Base-by-base conservation (phyloP, 2,329 filamentous ascomycete species). In the Mariannaea elegans region DNA sequence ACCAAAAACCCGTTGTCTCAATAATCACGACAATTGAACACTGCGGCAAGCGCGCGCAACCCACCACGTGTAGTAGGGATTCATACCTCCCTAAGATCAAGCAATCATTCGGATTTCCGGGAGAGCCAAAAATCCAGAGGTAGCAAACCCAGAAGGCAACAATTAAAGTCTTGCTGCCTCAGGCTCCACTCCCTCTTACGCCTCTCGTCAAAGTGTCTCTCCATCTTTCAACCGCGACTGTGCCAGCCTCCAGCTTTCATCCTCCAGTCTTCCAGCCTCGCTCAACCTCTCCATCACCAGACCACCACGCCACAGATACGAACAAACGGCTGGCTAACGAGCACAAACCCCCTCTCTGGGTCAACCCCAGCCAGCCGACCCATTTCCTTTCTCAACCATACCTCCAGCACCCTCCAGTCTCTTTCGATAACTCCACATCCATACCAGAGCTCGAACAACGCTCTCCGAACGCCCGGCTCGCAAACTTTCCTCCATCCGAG, bases 401-500 rank as follows among this genome's bases (percentile, higher is more conserved):
- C 49, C 42, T 44, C 23, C 36, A 18, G n/a, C 24, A 44, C 18
- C 14, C 14, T 19, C 13, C n/a, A n/a, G n/a, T n/a, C n/a, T 41
- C 18, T 41, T 16, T 41, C 38, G 18, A 23, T 16, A 12, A 9
- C n/a, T 41, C 36, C 44, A 24, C 23, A 27, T 29, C 36, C 49
- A 48, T 53, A 53, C 49, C 49, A 59, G 56, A 53, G 31, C 36
- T 52, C 29, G 18, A 16, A 24, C 39, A 49, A 21, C 49, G 42
- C 36, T 10, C 36, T n/a, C 27, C 34, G 24, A n/a, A 34, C 49
- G 16, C 36, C 56, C 48, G 38, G 18, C 29, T 10, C 49, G 12
- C 23, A 2, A 13, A 32, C 21, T 13, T 44, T 14, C 19, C 27
- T 31, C 12, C 27, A 12, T 47, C 14, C 36, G 18, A 46, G 39